A percentile compares a stretch with the other conserved stretches of the same genome.
These are phyloP conservation scores for Trichoderma gamsii DNA, from an alignment of 495 filamentous ascomycete genomes.

Conservation along the genomic window DNA sequence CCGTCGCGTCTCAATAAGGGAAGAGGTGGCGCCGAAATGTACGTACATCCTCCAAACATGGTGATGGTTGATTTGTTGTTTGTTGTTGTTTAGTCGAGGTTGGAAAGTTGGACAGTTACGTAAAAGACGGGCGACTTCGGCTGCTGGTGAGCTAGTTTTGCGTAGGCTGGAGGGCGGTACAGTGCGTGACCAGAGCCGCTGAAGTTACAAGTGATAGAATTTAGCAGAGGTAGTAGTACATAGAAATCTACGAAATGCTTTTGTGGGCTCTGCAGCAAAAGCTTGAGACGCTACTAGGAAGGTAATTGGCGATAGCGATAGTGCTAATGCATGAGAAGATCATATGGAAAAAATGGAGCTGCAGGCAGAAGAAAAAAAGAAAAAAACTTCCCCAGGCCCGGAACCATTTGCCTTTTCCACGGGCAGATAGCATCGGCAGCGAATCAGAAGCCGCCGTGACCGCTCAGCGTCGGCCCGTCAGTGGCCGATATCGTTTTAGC, in stretches of 20 bases:
- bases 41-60: slow-evolving; percentile 45
- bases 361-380: not conserved
- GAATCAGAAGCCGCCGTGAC: not conserved
- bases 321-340: too few relatives aligned
- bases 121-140: slow-evolving; percentile 5
- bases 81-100: slow-evolving; percentile 8
- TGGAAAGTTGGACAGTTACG: slow-evolving; percentile 1
- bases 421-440: not conserved
- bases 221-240: too few relatives aligned
- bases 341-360: not conserved
- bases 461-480: slow-evolving; percentile 10
- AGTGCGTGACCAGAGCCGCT: not conserved
- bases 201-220: too few relatives aligned
- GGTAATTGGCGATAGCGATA: too few relatives aligned
- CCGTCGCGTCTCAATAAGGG: not conserved
- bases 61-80: slow-evolving; percentile 19
- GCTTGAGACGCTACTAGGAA: too few relatives aligned
- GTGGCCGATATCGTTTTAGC: slow-evolving; percentile 1
- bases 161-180: not conserved
- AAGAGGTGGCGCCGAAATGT: slow-evolving; percentile 3
- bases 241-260: too few relatives aligned
- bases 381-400: not conserved
- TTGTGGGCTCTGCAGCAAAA: too few relatives aligned
- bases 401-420: not conserved
- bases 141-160: not conserved